A percentile compares a stretch with the other conserved stretches of the same genome.
phyloP scores from a whole-genome alignment of 1,284 basidiomycete genomes.

The Mycena sp. region DNA sequence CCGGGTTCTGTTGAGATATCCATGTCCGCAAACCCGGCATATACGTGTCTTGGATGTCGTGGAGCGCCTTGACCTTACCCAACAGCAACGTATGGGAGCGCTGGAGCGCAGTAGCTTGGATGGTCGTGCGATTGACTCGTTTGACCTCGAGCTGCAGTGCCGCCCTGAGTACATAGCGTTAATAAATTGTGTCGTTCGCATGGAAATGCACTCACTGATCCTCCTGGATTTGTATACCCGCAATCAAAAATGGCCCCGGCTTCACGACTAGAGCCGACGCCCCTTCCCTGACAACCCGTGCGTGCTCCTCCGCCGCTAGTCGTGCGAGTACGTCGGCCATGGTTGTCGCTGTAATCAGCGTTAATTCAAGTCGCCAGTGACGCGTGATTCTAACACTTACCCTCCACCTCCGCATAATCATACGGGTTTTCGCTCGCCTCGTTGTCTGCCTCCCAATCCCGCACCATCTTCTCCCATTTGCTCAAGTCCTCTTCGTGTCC shows the following conservation, averaged over 20 bases:
- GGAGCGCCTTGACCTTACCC: not conserved
- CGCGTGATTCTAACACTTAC: not conserved
- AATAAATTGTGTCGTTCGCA: not conserved
- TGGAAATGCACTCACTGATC: not conserved
- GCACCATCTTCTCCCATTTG: not conserved
- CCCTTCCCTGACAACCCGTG: not conserved
- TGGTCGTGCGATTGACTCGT: not conserved
- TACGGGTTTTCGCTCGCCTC: not conserved
- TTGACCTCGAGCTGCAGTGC: not conserved
- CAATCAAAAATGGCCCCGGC: conserved; percentile 1
- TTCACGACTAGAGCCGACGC: not conserved
- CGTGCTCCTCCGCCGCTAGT: conserved; percentile 2
- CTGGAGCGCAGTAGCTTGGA: not conserved
- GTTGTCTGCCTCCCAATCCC: not conserved
- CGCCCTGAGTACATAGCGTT: not conserved
- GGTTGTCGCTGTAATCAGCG: not conserved
- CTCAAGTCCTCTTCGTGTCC: conserved; percentile 1
- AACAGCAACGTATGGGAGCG: not conserved
- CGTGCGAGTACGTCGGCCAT: conserved; percentile 2
- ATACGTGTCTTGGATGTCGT: not conserved
- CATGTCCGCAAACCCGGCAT: not conserved
- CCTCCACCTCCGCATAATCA: conserved; percentile 2
- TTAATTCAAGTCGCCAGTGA: not conserved
- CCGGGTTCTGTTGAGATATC: not conserved
- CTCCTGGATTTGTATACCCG: conserved; percentile 6